Percentiles rank a stretch among this genome's conserved stretches.
Conservation (phyloP, 495 filamentous ascomycete species). For the Trichoderma virens region DNA sequence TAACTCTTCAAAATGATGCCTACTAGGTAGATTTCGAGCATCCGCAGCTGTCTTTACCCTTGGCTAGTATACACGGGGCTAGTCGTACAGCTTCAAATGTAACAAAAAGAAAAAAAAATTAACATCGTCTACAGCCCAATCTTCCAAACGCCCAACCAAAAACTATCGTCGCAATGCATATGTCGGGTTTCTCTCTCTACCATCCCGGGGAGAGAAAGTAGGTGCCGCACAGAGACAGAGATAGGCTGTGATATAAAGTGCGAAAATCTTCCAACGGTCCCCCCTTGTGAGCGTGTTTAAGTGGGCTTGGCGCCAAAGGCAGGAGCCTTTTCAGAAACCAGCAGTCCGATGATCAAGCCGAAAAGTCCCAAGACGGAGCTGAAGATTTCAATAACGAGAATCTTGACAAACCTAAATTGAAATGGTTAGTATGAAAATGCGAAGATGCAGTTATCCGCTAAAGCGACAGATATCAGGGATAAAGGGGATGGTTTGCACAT, state of each 20-base stretch:
- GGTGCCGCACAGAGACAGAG: neutral
- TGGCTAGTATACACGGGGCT: constrained; percentile 7
- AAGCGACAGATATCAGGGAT: neutral
- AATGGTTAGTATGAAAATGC: neutral
- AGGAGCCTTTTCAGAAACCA: constrained; percentile 71
- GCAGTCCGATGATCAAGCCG: constrained; percentile 86
- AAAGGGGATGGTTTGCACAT: constrained; percentile 28
- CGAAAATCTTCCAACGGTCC: neutral
- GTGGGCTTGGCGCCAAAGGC: constrained; percentile 52
- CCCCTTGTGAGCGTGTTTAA: neutral
- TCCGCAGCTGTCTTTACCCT: constrained; percentile 1
- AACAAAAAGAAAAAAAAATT: neutral
- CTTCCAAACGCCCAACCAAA: constrained; percentile 13
- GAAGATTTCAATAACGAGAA: constrained; percentile 98
- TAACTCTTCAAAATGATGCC: neutral
- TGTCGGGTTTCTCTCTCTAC: neutral
- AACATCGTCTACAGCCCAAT: neutral
- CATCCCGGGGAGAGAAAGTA: neutral
- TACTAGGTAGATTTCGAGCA: neutral
- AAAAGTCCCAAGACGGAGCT: constrained; percentile 98
- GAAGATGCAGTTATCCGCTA: neutral
- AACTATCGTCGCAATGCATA: constrained; percentile 8
- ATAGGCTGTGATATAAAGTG: neutral
- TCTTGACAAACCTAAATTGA: constrained; percentile 83
- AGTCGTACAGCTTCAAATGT: constrained; percentile 6